Conservation (phyloP, 2,329 filamentous ascomycete species). For the Ascochyta pisi region DNA sequence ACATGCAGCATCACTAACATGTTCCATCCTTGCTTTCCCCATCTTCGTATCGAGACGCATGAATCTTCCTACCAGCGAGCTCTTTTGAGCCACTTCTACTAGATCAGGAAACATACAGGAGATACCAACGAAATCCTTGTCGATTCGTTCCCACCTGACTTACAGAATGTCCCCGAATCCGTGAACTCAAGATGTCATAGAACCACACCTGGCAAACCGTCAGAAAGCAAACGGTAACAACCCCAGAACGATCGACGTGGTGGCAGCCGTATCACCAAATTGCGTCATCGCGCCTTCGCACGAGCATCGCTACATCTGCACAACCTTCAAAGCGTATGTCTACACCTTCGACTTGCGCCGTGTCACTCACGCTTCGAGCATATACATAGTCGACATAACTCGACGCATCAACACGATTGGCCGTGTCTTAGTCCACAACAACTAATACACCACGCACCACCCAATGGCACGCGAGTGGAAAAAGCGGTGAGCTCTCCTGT, state of each 20-base stretch:
- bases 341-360: slow-evolving; percentile 8
- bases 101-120: not conserved
- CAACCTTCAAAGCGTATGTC: not conserved
- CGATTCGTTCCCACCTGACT: not conserved
- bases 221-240: not conserved
- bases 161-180: not conserved
- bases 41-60: not conserved
- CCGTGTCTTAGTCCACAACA: not conserved
- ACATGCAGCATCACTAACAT: not conserved
- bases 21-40: not conserved
- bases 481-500: slow-evolving; percentile 11
- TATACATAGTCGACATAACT: not conserved
- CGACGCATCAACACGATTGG: not conserved
- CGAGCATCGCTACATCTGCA: slow-evolving; percentile 7
- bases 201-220: not conserved
- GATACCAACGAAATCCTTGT: not conserved
- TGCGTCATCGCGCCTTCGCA: slow-evolving; percentile 12
- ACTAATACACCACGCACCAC: not conserved
- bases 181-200: not conserved
- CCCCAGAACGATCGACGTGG: not conserved
- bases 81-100: not conserved
- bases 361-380: slow-evolving; percentile 8
- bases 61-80: not conserved
- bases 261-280: slow-evolving; percentile 1
- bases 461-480: slow-evolving; percentile 3